These are phyloP conservation scores for Bremia lactucae DNA, from an alignment of 352 stramenopile genomes.

Conservation along the genomic window DNA sequence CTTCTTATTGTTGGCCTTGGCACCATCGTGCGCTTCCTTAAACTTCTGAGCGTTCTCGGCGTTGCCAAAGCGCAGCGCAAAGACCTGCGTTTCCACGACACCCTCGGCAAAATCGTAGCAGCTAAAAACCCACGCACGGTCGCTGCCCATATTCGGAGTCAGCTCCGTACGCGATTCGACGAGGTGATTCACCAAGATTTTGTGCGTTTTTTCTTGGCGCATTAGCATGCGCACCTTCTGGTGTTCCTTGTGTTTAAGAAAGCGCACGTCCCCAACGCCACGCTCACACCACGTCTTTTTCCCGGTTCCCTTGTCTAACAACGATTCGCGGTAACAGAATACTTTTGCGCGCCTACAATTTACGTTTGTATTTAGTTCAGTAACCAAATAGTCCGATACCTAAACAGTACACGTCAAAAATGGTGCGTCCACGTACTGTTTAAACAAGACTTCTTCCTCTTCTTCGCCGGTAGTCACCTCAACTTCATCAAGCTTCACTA, in stretches of 20 bases:
- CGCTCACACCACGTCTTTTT: conserved; percentile 97
- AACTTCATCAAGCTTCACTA: conserved; percentile 87
- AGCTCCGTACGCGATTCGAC: conserved; percentile 93
- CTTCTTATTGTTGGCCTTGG: conserved; percentile 91
- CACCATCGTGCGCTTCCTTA: conserved; percentile 91
- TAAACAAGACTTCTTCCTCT: conserved; percentile 92
- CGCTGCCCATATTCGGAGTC: conserved; percentile 92
- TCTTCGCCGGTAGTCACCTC: conserved; percentile 97
- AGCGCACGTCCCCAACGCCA: conserved; percentile 92
- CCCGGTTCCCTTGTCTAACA: conserved; percentile 95
- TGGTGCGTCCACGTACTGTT: conserved; percentile 46
- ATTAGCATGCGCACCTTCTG: conserved; percentile 93
- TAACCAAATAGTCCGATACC: too few species aligned
- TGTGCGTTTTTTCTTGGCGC: conserved; percentile 99
- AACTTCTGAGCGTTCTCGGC: conserved; percentile 94
- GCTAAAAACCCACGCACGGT: conserved; percentile 96
- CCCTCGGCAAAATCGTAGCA: conserved; percentile 97
- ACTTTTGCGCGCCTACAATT: conserved; percentile 86
- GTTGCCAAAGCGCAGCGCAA: conserved; percentile 91
- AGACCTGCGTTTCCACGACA: conserved; percentile 85
- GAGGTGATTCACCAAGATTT: conserved; percentile 97
- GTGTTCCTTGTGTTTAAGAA: conserved; percentile 95
- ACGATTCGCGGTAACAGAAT: conserved; percentile 94
- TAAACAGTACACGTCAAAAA: conserved; percentile 1
- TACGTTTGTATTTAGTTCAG: background rate